Conservation (phyloP, 2,329 filamentous ascomycete genomes). For the Trichoderma atroviride region DNA sequence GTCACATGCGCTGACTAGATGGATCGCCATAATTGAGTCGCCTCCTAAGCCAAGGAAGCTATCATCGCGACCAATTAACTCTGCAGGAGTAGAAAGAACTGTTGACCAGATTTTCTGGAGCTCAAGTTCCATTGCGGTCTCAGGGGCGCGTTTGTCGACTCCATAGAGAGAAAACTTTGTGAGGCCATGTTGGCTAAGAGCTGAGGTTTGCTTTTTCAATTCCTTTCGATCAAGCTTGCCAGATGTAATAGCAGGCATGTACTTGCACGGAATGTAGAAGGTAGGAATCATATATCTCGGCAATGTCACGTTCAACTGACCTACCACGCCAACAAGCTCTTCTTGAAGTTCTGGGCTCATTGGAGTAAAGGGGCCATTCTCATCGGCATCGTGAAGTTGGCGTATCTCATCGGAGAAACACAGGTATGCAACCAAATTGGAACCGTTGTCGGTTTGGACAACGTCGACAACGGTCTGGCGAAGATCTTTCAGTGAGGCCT, state of each 20-base stretch:
- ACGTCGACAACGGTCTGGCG: slow-evolving; percentile 22
- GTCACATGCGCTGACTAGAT: slow-evolving; percentile 18
- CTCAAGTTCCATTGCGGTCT: slow-evolving; percentile 3
- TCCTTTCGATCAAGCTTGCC: slow-evolving; percentile 29
- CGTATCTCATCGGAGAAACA: slow-evolving; percentile 15
- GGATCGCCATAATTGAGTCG: slow-evolving; percentile 39
- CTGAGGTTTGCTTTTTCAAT: neutral
- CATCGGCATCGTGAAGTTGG: slow-evolving; percentile 6
- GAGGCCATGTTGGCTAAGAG: neutral
- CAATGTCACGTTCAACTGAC: slow-evolving; percentile 20
- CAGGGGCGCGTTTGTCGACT: slow-evolving; percentile 1
- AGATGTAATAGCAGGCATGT: slow-evolving; percentile 29
- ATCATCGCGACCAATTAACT: slow-evolving; percentile 27
- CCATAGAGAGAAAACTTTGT: slow-evolving; percentile 6
- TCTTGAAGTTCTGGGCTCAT: slow-evolving; percentile 21
- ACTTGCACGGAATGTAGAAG: slow-evolving; percentile 29
- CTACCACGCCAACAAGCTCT: slow-evolving; percentile 27
- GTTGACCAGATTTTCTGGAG: slow-evolving; percentile 29
- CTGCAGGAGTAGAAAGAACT: slow-evolving; percentile 12
- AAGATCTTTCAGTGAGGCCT: neutral
- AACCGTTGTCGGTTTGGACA: neutral
- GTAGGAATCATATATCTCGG: slow-evolving; percentile 32
- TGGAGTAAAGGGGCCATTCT: slow-evolving; percentile 25
- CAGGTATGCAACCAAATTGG: slow-evolving; percentile 15
- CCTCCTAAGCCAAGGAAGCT: slow-evolving; percentile 35